Evolutionary conservation across 305 asterid species (phyloP).

Genomic region (Salvia sclarea): DNA sequence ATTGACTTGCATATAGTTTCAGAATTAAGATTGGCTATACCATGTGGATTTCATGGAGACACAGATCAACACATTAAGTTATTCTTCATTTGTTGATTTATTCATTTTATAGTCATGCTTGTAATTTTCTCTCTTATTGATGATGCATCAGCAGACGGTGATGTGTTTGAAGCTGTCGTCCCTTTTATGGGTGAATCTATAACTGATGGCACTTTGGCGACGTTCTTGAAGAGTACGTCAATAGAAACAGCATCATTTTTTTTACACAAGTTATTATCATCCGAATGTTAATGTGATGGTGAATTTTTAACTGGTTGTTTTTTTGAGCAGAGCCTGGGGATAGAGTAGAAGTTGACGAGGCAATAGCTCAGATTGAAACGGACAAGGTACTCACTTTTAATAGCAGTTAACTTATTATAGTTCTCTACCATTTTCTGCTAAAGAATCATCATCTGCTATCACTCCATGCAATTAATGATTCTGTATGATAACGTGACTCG

Average conservation of each 20-base stretch:
- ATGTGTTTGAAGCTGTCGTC: slow-evolving; percentile 85
- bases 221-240: slow-evolving; percentile 84
- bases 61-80: not conserved
- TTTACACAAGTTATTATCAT: slow-evolving; percentile 13
- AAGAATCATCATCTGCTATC: slow-evolving; percentile 9
- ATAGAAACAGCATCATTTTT: slow-evolving; percentile 1
- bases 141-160: slow-evolving; percentile 52
- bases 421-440: not conserved
- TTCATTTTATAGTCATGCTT: slow-evolving; percentile 1
- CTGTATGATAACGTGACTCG: not conserved
- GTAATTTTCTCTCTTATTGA: slow-evolving; percentile 13
- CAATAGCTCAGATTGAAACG: slow-evolving; percentile 97
- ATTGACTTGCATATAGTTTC: slow-evolving; percentile 13
- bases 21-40: slow-evolving; percentile 11
- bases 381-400: slow-evolving; percentile 67
- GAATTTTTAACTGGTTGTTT: slow-evolving; percentile 27
- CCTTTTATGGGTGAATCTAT: slow-evolving; percentile 99
- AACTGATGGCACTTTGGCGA: slow-evolving; percentile 89
- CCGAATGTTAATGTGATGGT: slow-evolving; percentile 24
- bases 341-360: slow-evolving; percentile 85
- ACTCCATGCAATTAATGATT: slow-evolving; percentile 10
- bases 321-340: slow-evolving; percentile 81
- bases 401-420: not conserved
- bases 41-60: slow-evolving; percentile 17
- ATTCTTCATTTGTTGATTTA: no score